Evolutionary conservation across 495 filamentous ascomycete species (phyloP).

Genomic region (Hypoxylon lienhwacheense): DNA sequence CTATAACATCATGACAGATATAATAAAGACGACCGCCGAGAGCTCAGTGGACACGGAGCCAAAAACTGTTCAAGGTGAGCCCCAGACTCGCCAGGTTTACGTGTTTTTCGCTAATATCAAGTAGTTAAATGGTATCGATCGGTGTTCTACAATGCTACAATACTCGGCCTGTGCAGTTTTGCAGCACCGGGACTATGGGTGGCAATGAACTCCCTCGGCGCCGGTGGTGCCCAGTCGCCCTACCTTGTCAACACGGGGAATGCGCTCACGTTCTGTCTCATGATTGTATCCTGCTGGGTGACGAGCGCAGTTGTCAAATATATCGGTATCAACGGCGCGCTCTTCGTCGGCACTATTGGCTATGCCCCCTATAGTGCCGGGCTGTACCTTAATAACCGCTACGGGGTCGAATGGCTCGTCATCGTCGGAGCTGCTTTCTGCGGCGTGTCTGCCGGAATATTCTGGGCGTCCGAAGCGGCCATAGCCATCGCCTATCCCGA

Average conservation of each 20-base stretch:
- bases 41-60: neutral
- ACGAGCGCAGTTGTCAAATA: conserved; percentile 56
- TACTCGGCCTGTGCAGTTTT: conserved; percentile 66
- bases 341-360: conserved; percentile 67
- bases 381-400: conserved; percentile 68
- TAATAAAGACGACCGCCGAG: neutral
- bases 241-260: conserved; percentile 72
- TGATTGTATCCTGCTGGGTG: conserved; percentile 64
- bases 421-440: conserved; percentile 66
- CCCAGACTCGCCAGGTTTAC: neutral
- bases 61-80: conserved; percentile 18
- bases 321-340: conserved; percentile 65
- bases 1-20: conserved; percentile 1
- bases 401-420: conserved; percentile 62
- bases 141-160: conserved; percentile 64
- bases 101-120: neutral
- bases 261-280: conserved; percentile 65
- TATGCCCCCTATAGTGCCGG: conserved; percentile 68
- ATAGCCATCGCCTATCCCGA: conserved; percentile 69
- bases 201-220: conserved; percentile 70
- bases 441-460: conserved; percentile 65
- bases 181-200: conserved; percentile 68
- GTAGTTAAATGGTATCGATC: conserved; percentile 66
- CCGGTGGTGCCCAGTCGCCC: conserved; percentile 63
- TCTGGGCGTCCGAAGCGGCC: conserved; percentile 68